Base-by-base conservation (phyloP, 768 basidiomycete genomes). In the Leccinum rimulosum region DNA sequence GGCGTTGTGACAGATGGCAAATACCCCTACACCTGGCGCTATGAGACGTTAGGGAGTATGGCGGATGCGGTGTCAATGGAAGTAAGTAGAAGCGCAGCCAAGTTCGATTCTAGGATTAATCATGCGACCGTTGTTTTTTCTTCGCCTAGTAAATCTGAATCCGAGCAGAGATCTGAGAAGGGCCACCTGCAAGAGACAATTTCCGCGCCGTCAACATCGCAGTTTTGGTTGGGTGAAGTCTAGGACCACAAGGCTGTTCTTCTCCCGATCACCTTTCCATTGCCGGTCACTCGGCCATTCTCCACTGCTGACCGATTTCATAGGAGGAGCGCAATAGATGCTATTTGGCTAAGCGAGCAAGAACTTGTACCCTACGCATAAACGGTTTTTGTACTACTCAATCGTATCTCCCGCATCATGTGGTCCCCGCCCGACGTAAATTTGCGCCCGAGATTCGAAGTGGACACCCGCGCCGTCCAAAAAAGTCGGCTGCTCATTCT, bases 11-110 rank as follows among this genome's bases (percentile, higher is more conserved):
- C 53, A 15, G 68, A 62, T 43, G 65, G 60, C 57, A 63, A 68
- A 52, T 72, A 73, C 25, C 58, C 63, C 49, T 85, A 79, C 74
- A 73, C 69, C 0, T 82, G 82, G 82, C 75, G 75, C 52, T 91
- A 87, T 63, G 76, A 79, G 59, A 87, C 84, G 3, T 65, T 90
- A 50, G 82, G 80, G 30, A 79, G 80, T 47, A 77, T 91, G 79
- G 84, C 84, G 15, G 80, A 80, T 33, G 85, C 80, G 1, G 84
- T 89, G 27, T 27, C 27, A 27, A 27, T 27, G 1, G 79, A 81
- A 53, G 64, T 68, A 55, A 54, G 64, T 68, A 55, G 83, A 82
- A 56, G n/a, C 52, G 25, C 43, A 35, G 45, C 19, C 35, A 45
- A 53, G 52, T 6, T 31, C 28, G 15, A 38, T 27, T 14, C 45